Evolutionary conservation across 2,329 filamentous ascomycete species (phyloP), one percentile per base, ranked within the genome.

Genomic region (Paraphoma sp.): DNA sequence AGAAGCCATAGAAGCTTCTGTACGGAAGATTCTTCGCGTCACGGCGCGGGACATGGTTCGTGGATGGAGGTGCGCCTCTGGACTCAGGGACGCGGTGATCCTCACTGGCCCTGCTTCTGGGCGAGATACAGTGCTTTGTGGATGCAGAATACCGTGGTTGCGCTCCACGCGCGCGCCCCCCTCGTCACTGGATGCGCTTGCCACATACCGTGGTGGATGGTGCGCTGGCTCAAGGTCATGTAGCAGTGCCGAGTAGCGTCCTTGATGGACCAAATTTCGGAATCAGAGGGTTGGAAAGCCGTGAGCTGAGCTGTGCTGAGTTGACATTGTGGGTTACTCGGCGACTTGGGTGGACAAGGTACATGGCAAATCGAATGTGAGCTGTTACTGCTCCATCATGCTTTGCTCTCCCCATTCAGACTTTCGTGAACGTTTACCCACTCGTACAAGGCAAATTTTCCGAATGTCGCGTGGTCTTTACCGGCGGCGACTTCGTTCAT

Each of bases 1-100:
- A 48, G 53, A 54, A 54, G 56, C 51, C 51, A 45, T 53, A 17
- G 54, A 60, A 60, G 54, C 54, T 60, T 57, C 52, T 54, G 48
- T 60, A 45, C 44, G 55, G 57, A 57, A 60, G 51, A 50, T 57
- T 57, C 48, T 57, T 51, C 44, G 51, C 55, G 52, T 40, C 52
- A 49, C 45, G 52, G 47, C 49, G 28, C 11, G 8, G 11, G 40
- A 16, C 40, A n/a, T 42, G 40, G 40, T 42, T n/a, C 9, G 33
- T 36, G 33, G 33, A 36, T 36, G 33, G 33, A 36, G 10, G 14
- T 43, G 33, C 18, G 29, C 36, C 31, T n/a, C 7, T 48, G 17
- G 17, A 16, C 38, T 48, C 54, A 60, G 57, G 57, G 30, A 60
- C 57, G 41, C 38, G 23, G 33, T 47, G 36, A 48, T 33, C 38